Evolutionary conservation across 306 rosid genomes (phyloP), one percentile per base, ranked within the genome.

Genomic region (Albizia julibrissin): DNA sequence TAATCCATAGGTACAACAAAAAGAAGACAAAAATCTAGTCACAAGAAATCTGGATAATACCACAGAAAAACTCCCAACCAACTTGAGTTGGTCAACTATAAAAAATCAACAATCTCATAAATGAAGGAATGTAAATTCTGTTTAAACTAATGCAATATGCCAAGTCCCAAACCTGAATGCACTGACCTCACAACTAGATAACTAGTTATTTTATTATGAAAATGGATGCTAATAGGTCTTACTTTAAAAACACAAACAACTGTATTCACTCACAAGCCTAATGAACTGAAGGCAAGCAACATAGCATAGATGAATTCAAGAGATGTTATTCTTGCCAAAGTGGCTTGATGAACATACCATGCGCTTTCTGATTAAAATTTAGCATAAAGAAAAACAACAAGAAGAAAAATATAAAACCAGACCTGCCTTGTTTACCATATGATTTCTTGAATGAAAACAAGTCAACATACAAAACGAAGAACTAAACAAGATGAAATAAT

Each of bases 281-380:
- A 74, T 69, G 33, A 67, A 46, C 16, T 33, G 67, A 56, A 78
- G 80, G 59, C 44, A 34, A 43, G 50, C 46, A 7, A 68, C 69
- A 29, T 54, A 44, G 37, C 65, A 72, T 10, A 46, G 50, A 76
- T 24, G 44, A 68, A 40, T 58, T 46, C 78, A 46, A 33, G 80
- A 72, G 75, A 67, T 72, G 47, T 68, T 62, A 71, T 74, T 77
- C 49, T 71, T 76, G 18, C 72, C 77, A 21, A 81, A 56, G 78
- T 21, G 43, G 46, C 34, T 58, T 26, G 49, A 67, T 31, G 73
- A 67, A 69, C 76, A 75, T 16, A 31, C 49, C 39, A 21, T 79
- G 16, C 7, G 62, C 68, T 18, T 31, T 11, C 59, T 54, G 29
- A 16, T 75, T 50, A 62, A 52, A 15, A n/a, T 64, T 54, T 40